Conservation (phyloP, 768 basidiomycete genomes). For the Tephrocybe sp. region DNA sequence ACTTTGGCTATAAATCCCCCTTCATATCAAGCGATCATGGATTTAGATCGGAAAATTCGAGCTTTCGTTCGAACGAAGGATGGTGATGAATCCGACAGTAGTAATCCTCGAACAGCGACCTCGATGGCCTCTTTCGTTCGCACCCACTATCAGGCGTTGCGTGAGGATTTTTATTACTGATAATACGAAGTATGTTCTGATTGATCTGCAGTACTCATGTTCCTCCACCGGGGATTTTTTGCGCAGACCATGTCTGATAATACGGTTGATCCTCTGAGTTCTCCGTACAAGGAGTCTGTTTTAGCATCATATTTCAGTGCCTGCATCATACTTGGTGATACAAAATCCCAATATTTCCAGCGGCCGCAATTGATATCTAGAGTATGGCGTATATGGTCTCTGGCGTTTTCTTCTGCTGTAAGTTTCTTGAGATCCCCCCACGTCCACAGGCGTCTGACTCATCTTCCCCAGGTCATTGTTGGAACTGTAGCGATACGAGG, state of each 20-base stretch:
- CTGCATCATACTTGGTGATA: slow-evolving; percentile 40
- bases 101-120: slow-evolving; percentile 30
- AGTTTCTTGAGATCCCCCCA: slow-evolving; percentile 13
- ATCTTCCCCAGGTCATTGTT: slow-evolving; percentile 39
- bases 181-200: slow-evolving; percentile 7
- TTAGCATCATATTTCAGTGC: slow-evolving; percentile 50
- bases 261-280: slow-evolving; percentile 43
- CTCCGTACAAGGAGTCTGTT: slow-evolving; percentile 49
- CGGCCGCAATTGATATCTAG: slow-evolving; percentile 46
- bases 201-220: slow-evolving; percentile 41
- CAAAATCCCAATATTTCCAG: slow-evolving; percentile 36
- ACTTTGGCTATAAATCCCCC: slow-evolving; percentile 41
- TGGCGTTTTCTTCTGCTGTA: slow-evolving; percentile 54
- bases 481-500: slow-evolving; percentile 52
- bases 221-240: slow-evolving; percentile 56
- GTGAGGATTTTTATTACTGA: slow-evolving; percentile 25
- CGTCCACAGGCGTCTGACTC: not conserved
- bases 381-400: slow-evolving; percentile 59
- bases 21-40: slow-evolving; percentile 43
- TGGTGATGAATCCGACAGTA: slow-evolving; percentile 11
- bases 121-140: slow-evolving; percentile 41
- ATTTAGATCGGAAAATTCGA: slow-evolving; percentile 48
- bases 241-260: slow-evolving; percentile 51
- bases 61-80: slow-evolving; percentile 26
- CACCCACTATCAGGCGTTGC: slow-evolving; percentile 43